Conservation (phyloP, 768 basidiomycete genomes). For the Lenzites betulinus region DNA sequence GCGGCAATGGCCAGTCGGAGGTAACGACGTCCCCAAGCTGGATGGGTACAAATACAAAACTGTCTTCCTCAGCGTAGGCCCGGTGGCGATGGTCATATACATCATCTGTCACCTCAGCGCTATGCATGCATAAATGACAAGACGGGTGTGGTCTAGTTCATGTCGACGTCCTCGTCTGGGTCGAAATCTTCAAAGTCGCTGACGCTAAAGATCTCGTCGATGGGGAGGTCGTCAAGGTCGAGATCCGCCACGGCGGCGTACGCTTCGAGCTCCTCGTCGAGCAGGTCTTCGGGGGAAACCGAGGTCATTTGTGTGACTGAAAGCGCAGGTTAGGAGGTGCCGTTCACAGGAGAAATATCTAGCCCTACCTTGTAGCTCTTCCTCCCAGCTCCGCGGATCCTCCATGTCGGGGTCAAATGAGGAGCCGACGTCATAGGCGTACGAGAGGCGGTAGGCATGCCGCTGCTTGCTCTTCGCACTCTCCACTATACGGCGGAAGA, state of each 20-base stretch:
- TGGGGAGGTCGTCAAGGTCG: conserved; percentile 31
- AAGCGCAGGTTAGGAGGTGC: background rate
- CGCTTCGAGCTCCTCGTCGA: conserved; percentile 58
- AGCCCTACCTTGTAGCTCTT: conserved; percentile 47
- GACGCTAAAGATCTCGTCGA: conserved; percentile 28
- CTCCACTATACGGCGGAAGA: conserved; percentile 66
- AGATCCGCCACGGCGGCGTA: conserved; percentile 55
- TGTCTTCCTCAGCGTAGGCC: background rate
- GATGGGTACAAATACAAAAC: background rate
- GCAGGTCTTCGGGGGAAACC: conserved; percentile 46
- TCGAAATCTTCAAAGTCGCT: conserved; percentile 32
- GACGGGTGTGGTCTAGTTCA: background rate
- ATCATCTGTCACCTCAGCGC: background rate
- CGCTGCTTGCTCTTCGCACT: conserved; percentile 50
- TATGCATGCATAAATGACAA: background rate
- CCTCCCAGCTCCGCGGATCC: conserved; percentile 62
- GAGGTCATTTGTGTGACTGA: conserved; percentile 20
- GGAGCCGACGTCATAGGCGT: conserved; percentile 68
- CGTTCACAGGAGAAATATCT: background rate
- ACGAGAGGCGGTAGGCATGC: conserved; percentile 64
- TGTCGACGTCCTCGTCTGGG: conserved; percentile 23
- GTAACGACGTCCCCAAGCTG: no score
- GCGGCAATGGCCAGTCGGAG: no score
- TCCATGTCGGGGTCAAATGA: conserved; percentile 77
- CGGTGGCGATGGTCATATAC: background rate